Conservation (phyloP, 2,329 filamentous ascomycete species). For the Domatiomyces globalis region DNA sequence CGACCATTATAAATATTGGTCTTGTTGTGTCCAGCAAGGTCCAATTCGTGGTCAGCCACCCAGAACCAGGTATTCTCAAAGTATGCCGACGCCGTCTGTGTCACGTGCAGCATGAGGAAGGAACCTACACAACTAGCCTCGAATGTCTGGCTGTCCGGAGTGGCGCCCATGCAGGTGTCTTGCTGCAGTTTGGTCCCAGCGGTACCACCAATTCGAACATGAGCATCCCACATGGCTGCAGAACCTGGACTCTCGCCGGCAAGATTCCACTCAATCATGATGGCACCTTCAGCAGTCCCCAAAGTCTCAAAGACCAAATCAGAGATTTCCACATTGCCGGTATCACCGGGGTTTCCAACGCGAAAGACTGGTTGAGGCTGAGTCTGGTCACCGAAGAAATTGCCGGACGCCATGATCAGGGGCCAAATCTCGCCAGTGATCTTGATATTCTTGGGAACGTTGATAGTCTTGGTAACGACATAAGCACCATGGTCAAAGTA, state of each 20-base stretch:
- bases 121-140: slow-evolving; percentile 58
- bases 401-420: slow-evolving; percentile 68
- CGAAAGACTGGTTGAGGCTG: slow-evolving; percentile 78
- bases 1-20: slow-evolving; percentile 74
- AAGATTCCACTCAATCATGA: slow-evolving; percentile 86
- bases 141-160: slow-evolving; percentile 42
- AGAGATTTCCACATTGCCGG: slow-evolving; percentile 70
- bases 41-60: slow-evolving; percentile 82
- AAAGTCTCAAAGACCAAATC: slow-evolving; percentile 76
- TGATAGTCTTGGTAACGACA: slow-evolving; percentile 45
- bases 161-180: slow-evolving; percentile 65
- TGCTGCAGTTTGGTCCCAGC: slow-evolving; percentile 73
- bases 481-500: slow-evolving; percentile 54
- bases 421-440: slow-evolving; percentile 90
- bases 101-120: slow-evolving; percentile 49
- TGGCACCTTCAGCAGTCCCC: slow-evolving; percentile 71
- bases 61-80: slow-evolving; percentile 85
- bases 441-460: slow-evolving; percentile 57
- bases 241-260: slow-evolving; percentile 44
- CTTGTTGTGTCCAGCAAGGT: slow-evolving; percentile 52
- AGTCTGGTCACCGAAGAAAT: slow-evolving; percentile 55
- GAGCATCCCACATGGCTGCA: slow-evolving; percentile 85
- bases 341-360: slow-evolving; percentile 62
- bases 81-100: slow-evolving; percentile 49
- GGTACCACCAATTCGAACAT: slow-evolving; percentile 80